Base-by-base conservation (phyloP, 1,284 basidiomycete species). In the Trichosporon sp. region DNA sequence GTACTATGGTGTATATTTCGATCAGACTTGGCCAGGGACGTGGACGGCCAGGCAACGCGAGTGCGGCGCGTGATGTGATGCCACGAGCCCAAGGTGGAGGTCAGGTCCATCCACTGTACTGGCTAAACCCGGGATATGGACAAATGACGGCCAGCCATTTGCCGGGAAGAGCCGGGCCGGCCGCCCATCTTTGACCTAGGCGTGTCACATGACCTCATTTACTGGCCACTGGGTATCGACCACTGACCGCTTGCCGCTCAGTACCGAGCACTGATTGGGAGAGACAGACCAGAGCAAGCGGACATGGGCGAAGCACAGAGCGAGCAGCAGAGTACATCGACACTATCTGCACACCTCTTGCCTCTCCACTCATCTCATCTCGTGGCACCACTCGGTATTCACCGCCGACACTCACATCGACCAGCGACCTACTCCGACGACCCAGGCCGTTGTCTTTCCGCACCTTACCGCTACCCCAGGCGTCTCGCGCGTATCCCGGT, bases 301-400 rank as follows among this genome's bases (percentile, higher is more conserved):
- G 37, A 19, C 37, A 40, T 40, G 37, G 40, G 19, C 40, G 40
- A 44, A n/a, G n/a, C n/a, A n/a, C n/a, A n/a, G n/a, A n/a, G n/a
- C n/a, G n/a, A n/a, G n/a, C n/a, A n/a, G n/a, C n/a, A n/a, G n/a
- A n/a, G n/a, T n/a, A n/a, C 34, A 37, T 3, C 11, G 13, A 14
- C 34, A 3, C 34, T 37, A 11, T 37, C 34, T 34, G 7, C 13
- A 11, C 13, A 14, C 34, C 34, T 37, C 34, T 11, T 16, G 34
- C 34, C 13, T 37, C 34, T 37, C 34, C 21, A 10, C 40, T 44
- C 40, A n/a, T 10, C 23, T 44, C 19, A 31, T 16, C 13, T 54
- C 49, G 49, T 25, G 49, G 49, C 49, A 54, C 49, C 49, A 54
- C 49, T 54, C 49, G 49, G 46, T 25, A 54, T 54, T 27, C 49